Percentiles rank a stretch among this genome's conserved stretches.
These are phyloP conservation scores for Kwoniella pini DNA, from an alignment of 768 basidiomycete species.

Conservation along the genomic window DNA sequence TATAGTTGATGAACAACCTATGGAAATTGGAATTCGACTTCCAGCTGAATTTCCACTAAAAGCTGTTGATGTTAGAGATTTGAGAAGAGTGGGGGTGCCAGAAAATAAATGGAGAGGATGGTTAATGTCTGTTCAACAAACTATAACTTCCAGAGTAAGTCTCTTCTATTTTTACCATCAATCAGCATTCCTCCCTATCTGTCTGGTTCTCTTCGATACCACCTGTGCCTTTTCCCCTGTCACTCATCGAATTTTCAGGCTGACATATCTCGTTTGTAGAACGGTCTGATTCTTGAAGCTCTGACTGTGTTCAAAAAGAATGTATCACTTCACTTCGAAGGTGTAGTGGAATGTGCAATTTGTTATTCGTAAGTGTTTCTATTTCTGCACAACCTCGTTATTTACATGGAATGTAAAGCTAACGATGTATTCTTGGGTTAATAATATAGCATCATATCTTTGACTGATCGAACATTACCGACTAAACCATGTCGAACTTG, in stretches of 20 bases:
- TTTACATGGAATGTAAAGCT: too few relatives aligned
- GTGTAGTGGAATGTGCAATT: constrained; percentile 96
- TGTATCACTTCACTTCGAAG: constrained; percentile 87
- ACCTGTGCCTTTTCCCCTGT: too few relatives aligned
- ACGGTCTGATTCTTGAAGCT: constrained; percentile 85
- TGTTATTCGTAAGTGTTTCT: constrained; percentile 45
- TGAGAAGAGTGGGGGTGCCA: constrained; percentile 79
- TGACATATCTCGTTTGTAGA: constrained; percentile 59
- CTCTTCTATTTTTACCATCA: too few relatives aligned
- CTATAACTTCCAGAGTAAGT: constrained; percentile 79
- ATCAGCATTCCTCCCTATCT: too few relatives aligned
- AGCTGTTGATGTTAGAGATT: constrained; percentile 81
- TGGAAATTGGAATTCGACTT: constrained; percentile 83
- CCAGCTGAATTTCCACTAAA: constrained; percentile 89
- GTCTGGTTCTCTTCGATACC: too few relatives aligned
- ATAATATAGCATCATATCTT: constrained; percentile 73
- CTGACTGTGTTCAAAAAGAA: constrained; percentile 90
- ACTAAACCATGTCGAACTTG: constrained; percentile 91
- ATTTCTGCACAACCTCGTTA: too few relatives aligned
- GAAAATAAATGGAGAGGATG: constrained; percentile 91
- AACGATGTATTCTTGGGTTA: too few relatives aligned
- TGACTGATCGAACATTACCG: constrained; percentile 83
- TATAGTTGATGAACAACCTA: constrained; percentile 84
- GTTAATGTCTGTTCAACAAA: constrained; percentile 88
- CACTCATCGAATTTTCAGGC: too few relatives aligned